Conservation (phyloP, 176 grass and related monocot species). For the Oryza meridionalis region DNA sequence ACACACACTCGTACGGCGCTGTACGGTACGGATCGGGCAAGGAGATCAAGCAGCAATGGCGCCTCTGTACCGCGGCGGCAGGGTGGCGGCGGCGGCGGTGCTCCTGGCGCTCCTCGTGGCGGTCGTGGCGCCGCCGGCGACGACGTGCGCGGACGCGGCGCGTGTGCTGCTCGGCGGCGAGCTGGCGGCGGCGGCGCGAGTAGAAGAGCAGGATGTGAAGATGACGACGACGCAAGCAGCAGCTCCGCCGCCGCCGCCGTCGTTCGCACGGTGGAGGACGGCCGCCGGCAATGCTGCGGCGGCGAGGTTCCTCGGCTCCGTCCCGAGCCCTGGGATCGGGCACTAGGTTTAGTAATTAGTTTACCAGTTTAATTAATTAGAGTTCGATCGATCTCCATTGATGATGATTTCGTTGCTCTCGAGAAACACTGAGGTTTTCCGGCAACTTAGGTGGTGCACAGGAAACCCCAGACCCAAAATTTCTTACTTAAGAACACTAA, state of each 20-base stretch:
- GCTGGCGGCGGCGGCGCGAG: too few relatives aligned
- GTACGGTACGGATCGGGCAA: too few relatives aligned
- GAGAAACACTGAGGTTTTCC: too few relatives aligned
- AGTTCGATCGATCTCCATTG: not conserved
- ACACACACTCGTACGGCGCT: too few relatives aligned
- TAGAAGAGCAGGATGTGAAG: not conserved
- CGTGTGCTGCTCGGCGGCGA: not conserved
- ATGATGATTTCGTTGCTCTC: too few relatives aligned
- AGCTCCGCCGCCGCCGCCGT: not conserved
- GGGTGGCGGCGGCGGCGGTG: not conserved
- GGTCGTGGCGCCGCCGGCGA: not conserved
- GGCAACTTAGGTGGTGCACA: too few relatives aligned
- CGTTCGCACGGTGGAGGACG: not conserved
- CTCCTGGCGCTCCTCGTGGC: not conserved
- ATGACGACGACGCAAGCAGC: not conserved
- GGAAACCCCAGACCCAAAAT: too few relatives aligned
- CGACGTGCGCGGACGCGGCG: not conserved
- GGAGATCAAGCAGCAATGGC: not conserved
- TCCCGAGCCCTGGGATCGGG: slow-evolving; percentile 88
- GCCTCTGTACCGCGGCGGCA: not conserved
- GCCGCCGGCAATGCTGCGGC: slow-evolving; percentile 17
- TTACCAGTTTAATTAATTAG: not conserved
- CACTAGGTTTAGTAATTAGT: slow-evolving; percentile 39
- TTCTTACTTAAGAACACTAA: too few relatives aligned
- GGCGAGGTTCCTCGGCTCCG: slow-evolving; percentile 62